Evolutionary conservation across 2,329 filamentous ascomycete genomes (phyloP).

Genomic region (Huntiella omanensis): DNA sequence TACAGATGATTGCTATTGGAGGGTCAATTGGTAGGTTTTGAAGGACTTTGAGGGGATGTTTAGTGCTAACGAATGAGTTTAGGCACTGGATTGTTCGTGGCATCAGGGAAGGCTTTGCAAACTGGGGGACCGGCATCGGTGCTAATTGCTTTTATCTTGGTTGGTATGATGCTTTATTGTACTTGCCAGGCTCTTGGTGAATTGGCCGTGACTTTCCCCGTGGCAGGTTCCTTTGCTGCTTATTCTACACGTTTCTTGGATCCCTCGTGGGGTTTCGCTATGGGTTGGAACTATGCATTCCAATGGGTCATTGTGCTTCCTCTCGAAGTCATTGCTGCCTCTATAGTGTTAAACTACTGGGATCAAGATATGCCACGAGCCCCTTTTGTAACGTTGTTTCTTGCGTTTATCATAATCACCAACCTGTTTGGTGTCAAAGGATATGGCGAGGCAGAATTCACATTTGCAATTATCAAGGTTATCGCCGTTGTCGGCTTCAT

Average conservation of each 20-base stretch:
- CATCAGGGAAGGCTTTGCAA: constrained; percentile 52
- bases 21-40: constrained; percentile 54
- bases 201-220: constrained; percentile 74
- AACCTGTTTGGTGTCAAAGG: constrained; percentile 78
- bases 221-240: constrained; percentile 79
- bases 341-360: constrained; percentile 74
- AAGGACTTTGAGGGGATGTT: neutral
- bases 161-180: constrained; percentile 77
- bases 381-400: constrained; percentile 70
- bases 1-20: constrained; percentile 96
- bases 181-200: constrained; percentile 85
- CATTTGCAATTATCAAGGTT: constrained; percentile 75
- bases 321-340: constrained; percentile 71
- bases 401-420: constrained; percentile 55
- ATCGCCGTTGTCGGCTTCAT: constrained; percentile 76
- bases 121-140: constrained; percentile 61
- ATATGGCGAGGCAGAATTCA: constrained; percentile 78
- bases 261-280: constrained; percentile 85
- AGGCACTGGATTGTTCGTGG: constrained; percentile 75
- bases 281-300: constrained; percentile 81
- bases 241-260: constrained; percentile 87
- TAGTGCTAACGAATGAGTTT: constrained; percentile 7
- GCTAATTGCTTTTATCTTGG: constrained; percentile 57
- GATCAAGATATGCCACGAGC: constrained; percentile 42
- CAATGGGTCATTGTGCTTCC: constrained; percentile 76